Base-by-base conservation (phyloP, 306 rosid species). In the Elaeagnus macrophylla region DNA sequence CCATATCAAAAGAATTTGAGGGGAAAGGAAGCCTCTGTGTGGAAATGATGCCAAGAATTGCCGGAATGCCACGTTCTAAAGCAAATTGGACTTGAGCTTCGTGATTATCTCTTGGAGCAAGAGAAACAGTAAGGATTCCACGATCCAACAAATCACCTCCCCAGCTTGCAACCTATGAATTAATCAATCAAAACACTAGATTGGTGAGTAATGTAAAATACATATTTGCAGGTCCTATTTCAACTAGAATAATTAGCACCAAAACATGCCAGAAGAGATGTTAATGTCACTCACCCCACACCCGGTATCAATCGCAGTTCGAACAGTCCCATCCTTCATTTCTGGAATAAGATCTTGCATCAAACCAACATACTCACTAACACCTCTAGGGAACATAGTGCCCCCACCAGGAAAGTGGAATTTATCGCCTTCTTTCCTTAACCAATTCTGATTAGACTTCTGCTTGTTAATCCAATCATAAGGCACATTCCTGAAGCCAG, bases 81-180 rank as follows among this genome's bases (percentile, higher is more conserved):
- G 99, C 99, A 60, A 93, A 93, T 71, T 93, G 99, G 66, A 93
- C 96, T 71, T 93, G 99, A 79, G 99, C 99, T 82, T 93, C 99
- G 71, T 93, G 99, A 79, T 93, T 93, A 75, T 93, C 99, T 82
- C 99, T 93, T 37, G 99, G 99, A 0, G 99, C 99, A 39, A 93
- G 89, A 70, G 99, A 93, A 60, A 93, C 45, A 1, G 99, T 84
- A 10, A 93, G 82, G 19, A 93, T 71, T 45, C 96, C 95, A 6
- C 96, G 85, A 60, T 93, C 99, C 65, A 93, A 73, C 79, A 93
- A 76, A 77, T 93, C 96, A 48, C 96, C 99, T 51, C 99, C 99
- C 99, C 99, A 93, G 67, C 96, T 93, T 73, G 99, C 99, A 80
- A 93, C 99, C 99, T 93, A 51, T 9, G 67, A 36, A 68, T 14